These are phyloP conservation scores for Diplodia intermedia DNA, from an alignment of 2,329 filamentous ascomycete genomes.

Conservation along the genomic window DNA sequence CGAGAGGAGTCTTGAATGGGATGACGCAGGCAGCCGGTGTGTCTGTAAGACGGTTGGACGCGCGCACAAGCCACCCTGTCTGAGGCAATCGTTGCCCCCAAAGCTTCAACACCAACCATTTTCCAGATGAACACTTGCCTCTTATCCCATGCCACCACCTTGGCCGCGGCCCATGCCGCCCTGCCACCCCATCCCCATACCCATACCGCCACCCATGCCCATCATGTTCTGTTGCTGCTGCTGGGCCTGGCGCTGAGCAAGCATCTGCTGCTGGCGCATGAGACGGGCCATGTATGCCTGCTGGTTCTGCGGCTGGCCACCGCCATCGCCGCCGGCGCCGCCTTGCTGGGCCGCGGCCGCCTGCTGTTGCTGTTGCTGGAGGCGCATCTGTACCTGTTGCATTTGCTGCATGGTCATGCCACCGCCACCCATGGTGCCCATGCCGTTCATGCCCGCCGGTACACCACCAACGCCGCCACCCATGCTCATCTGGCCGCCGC, in stretches of 20 bases:
- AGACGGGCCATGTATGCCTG: slow-evolving; percentile 35
- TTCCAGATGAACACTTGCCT: not conserved
- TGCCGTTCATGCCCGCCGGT: slow-evolving; percentile 33
- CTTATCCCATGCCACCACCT: slow-evolving; percentile 13
- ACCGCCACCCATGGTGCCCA: slow-evolving; percentile 29
- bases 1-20: too few species aligned
- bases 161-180: slow-evolving; percentile 9
- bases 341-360: slow-evolving; percentile 15
- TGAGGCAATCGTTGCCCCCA: too few species aligned
- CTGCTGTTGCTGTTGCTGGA: slow-evolving; percentile 32
- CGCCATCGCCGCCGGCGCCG: slow-evolving; percentile 11
- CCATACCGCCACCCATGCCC: slow-evolving; percentile 30
- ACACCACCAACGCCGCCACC: not conserved
- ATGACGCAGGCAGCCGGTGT: too few species aligned
- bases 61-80: too few species aligned
- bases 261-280: slow-evolving; percentile 37
- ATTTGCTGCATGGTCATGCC: slow-evolving; percentile 34
- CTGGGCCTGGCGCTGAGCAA: slow-evolving; percentile 35
- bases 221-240: slow-evolving; percentile 36
- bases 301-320: slow-evolving; percentile 13
- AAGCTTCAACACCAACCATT: too few species aligned
- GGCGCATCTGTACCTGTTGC: slow-evolving; percentile 39
- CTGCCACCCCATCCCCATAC: slow-evolving; percentile 29
- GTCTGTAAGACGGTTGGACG: too few species aligned
- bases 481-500: slow-evolving; percentile 17